phyloP scores from a whole-genome alignment of 768 basidiomycete genomes.

The Lentinula guzmanii region DNA sequence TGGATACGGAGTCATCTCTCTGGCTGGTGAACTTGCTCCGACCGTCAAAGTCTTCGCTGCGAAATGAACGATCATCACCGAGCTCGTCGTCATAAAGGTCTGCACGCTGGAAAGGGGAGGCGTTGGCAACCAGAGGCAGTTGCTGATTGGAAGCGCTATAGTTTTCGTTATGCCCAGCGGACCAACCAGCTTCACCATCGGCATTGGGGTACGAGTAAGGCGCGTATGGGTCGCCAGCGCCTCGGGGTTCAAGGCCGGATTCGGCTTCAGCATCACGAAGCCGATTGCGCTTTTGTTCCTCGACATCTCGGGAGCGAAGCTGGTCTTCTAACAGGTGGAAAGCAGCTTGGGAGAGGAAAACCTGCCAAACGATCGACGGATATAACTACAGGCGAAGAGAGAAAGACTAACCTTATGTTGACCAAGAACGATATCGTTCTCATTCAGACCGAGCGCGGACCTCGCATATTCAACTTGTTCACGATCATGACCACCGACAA shows the following conservation, averaged over 20 bases:
- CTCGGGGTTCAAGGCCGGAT: conserved; percentile 55
- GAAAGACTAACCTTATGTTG: conserved; percentile 63
- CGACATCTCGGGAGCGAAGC: conserved; percentile 74
- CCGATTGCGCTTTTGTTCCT: conserved; percentile 80
- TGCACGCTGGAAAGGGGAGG: conserved; percentile 75
- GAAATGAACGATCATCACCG: conserved; percentile 68
- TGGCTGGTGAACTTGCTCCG: conserved; percentile 74
- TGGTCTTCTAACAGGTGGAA: conserved; percentile 90
- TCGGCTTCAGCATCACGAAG: conserved; percentile 72
- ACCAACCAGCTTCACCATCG: conserved; percentile 27
- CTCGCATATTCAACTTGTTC: conserved; percentile 58
- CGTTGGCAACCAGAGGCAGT: conserved; percentile 79
- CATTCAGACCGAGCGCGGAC: conserved; percentile 49
- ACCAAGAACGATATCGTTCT: conserved; percentile 76
- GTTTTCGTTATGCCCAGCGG: conserved; percentile 41
- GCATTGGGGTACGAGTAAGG: conserved; percentile 59
- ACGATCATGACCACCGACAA: conserved; percentile 53
- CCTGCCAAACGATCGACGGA: conserved; percentile 36
- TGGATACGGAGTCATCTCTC: conserved; percentile 71
- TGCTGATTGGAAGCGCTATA: conserved; percentile 62
- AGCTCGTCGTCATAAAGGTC: conserved; percentile 76
- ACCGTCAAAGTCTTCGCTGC: conserved; percentile 75
- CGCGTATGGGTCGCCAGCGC: conserved; percentile 64
- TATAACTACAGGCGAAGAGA: neutral
- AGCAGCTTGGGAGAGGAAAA: conserved; percentile 79